Evolutionary conservation across 1,284 basidiomycete genomes (phyloP).

Genomic region (Boletus sp.): DNA sequence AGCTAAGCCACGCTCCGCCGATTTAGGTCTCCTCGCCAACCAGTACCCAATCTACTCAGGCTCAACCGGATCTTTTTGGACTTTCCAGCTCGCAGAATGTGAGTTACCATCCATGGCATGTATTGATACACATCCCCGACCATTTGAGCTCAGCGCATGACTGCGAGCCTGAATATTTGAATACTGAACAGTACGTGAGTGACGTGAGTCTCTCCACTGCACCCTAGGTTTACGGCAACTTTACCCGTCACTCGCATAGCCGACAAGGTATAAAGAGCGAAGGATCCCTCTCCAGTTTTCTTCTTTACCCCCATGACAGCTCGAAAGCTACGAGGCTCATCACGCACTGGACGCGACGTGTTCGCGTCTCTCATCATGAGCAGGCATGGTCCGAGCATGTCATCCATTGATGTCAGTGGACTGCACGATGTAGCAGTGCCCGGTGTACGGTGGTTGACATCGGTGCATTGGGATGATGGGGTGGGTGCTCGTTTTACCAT

Average conservation of each 20-base stretch:
- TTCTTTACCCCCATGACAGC: slow-evolving; percentile 38
- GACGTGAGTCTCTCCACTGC: too few species aligned
- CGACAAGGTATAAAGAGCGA: neutral
- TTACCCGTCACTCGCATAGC: neutral
- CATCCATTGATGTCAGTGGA: slow-evolving; percentile 36
- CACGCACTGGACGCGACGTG: slow-evolving; percentile 41
- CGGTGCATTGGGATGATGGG: slow-evolving; percentile 36
- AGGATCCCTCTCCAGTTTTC: neutral
- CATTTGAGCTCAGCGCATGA: too few species aligned
- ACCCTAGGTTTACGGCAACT: neutral
- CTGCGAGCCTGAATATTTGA: too few species aligned
- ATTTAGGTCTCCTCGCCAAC: too few species aligned
- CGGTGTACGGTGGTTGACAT: slow-evolving; percentile 22
- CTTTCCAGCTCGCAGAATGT: too few species aligned
- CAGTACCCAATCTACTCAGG: too few species aligned
- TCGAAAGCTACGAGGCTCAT: slow-evolving; percentile 55
- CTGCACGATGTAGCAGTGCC: slow-evolving; percentile 47
- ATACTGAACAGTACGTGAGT: too few species aligned
- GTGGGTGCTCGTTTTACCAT: slow-evolving; percentile 11
- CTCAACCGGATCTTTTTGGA: too few species aligned
- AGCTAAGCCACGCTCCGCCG: too few species aligned
- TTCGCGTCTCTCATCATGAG: slow-evolving; percentile 44
- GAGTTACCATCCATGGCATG: too few species aligned
- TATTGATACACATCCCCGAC: too few species aligned
- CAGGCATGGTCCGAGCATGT: slow-evolving; percentile 58